Evolutionary conservation across 2,329 filamentous ascomycete species (phyloP).

Genomic region (Tolypocladium paradoxum): DNA sequence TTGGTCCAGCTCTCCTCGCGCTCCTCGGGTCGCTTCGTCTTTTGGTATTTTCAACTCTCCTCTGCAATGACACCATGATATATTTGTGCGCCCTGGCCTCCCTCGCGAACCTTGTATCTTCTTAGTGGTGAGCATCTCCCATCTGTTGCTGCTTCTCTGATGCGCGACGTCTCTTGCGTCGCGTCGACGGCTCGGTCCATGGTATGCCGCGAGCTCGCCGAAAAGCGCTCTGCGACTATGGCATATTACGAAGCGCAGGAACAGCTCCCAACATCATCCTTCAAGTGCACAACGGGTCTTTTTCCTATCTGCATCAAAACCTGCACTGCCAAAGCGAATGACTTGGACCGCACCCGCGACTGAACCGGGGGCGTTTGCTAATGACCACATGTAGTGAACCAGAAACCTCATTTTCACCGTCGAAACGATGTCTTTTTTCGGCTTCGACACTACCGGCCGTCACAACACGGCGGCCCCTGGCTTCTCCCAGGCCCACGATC

Average conservation of each 20-base stretch:
- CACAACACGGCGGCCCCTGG: constrained; percentile 62
- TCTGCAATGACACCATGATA: constrained; percentile 30
- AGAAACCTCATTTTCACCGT: neutral
- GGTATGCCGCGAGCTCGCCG: neutral
- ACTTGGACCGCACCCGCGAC: neutral
- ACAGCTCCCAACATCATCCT: neutral
- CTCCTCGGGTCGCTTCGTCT: neutral
- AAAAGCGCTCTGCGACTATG: neutral
- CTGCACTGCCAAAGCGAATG: neutral
- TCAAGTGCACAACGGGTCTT: neutral
- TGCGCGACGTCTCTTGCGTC: neutral
- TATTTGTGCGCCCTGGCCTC: constrained; percentile 23
- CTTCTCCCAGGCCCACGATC: constrained; percentile 75
- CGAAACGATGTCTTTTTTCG: constrained; percentile 78
- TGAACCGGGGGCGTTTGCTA: neutral
- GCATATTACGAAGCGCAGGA: neutral
- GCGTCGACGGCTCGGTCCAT: neutral
- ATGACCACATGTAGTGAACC: neutral
- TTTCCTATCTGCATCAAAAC: neutral
- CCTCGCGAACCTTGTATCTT: constrained; percentile 21
- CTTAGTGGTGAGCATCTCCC: constrained; percentile 28
- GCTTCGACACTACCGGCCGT: constrained; percentile 57
- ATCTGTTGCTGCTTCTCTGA: neutral
- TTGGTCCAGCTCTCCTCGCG: neutral
- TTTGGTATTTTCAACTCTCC: constrained; percentile 11